Evolutionary conservation across 257 asterid genomes (phyloP).

Genomic region (Petrea volubilis): DNA sequence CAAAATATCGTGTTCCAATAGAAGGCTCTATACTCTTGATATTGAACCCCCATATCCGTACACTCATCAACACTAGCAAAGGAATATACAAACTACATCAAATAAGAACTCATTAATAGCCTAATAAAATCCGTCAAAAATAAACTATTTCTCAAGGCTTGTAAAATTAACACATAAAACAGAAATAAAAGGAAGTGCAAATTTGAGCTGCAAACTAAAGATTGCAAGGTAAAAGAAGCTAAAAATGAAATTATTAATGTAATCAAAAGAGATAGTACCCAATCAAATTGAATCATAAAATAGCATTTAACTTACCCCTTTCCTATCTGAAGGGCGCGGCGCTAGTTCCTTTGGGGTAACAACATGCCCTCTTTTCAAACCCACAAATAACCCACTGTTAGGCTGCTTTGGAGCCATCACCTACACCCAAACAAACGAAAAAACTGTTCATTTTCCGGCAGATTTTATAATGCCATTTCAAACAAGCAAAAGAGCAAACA

Average conservation of each 20-base stretch:
- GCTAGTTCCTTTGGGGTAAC: conserved; percentile 50
- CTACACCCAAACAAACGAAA: conserved; percentile 20
- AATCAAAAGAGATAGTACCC: not conserved
- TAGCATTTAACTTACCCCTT: conserved; percentile 40
- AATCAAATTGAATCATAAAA: not conserved
- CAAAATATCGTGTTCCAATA: not conserved
- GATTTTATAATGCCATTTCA: not conserved
- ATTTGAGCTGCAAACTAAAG: not conserved
- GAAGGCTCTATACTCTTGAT: not conserved
- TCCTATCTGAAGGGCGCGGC: conserved; percentile 51
- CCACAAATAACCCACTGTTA: conserved; percentile 49
- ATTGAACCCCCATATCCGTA: not conserved
- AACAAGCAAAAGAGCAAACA: not conserved
- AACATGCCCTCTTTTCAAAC: conserved; percentile 54
- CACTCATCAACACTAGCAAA: not conserved
- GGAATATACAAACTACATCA: not conserved
- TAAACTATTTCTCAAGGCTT: not conserved
- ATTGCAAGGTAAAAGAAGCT: not conserved
- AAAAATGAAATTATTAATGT: not conserved
- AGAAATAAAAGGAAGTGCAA: not conserved
- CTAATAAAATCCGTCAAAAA: not conserved
- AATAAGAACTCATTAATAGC: not conserved
- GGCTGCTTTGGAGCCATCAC: conserved; percentile 55
- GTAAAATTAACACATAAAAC: not conserved
- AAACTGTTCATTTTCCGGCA: not conserved